Evolutionary conservation across 345 rosid genomes (phyloP), one percentile per base, ranked within the genome.

Genomic region (Excoecaria agallocha): DNA sequence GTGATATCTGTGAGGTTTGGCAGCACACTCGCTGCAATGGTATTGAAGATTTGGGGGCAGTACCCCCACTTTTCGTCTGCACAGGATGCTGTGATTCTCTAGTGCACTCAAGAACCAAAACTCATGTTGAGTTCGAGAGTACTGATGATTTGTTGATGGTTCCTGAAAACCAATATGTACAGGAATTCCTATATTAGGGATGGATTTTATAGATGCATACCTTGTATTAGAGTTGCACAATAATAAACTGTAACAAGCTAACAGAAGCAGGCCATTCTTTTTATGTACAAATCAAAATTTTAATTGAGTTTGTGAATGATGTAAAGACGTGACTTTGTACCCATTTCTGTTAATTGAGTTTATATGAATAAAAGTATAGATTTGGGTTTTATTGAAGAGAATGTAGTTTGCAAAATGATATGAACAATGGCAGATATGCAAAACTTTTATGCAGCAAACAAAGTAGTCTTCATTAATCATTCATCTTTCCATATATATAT

Each of bases 1-100:
- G 98, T 56, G 98, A 94, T 37, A 74, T 89, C 0, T 92, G 98
- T 30, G 97, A 89, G 72, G 87, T 87, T 65, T 94, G 98, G 98
- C 98, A 92, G 70, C 98, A 94, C 75, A 93, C 96, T 0, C 82
- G 90, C 49, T 94, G 97, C 85, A 84, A 86, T 35, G 96, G 90
- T 1, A 89, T 94, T 20, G 82, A 84, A 5, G 98, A 94, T 66
- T 82, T 89, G 0, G 87, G 87, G 70, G 84, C 81, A 46, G 87
- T 87, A 63, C 97, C 97, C 2, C 93, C 92, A 39, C 79, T 93
- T 56, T 94, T 92, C 39, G 87, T 89, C 13, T 91, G 98, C 76
- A 72, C 83, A 1, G 82, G 83, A 12, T 92, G 98, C 80, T 91
- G 93, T 71, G 78, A 69, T 12, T 86, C 90, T 16, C 76, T 92